These are phyloP conservation scores for Arthroderma sp. DNA, from an alignment of 2,329 filamentous ascomycete genomes.

Conservation along the genomic window DNA sequence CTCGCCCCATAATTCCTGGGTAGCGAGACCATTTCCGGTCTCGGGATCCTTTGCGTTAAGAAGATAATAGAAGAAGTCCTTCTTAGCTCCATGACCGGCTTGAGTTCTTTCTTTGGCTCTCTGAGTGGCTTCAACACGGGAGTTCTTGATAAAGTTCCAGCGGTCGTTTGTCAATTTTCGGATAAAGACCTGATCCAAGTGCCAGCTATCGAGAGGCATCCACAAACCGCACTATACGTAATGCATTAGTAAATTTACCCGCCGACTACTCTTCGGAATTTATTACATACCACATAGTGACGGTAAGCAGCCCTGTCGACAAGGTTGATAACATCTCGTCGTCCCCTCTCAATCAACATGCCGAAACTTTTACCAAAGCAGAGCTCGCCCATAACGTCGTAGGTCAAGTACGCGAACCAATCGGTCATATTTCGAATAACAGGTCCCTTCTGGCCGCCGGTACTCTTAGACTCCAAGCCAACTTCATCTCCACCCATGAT, in stretches of 20 bases:
- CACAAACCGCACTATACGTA: conserved; percentile 12
- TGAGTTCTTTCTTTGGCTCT: conserved; percentile 18
- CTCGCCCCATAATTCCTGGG: conserved; percentile 37
- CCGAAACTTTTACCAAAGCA: conserved; percentile 23
- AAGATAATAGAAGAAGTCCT: conserved; percentile 38
- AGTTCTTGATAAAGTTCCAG: conserved; percentile 11
- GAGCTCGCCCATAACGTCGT: conserved; percentile 26
- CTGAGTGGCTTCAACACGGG: conserved; percentile 30
- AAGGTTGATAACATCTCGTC: conserved; percentile 53
- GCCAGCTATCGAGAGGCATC: conserved; percentile 9
- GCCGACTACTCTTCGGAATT: neutral
- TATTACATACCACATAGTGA: conserved; percentile 30
- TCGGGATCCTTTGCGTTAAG: conserved; percentile 35
- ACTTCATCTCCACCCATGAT: conserved; percentile 9
- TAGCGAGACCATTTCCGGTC: conserved; percentile 31
- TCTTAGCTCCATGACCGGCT: conserved; percentile 23
- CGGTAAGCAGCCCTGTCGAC: conserved; percentile 55
- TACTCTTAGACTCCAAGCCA: conserved; percentile 11
- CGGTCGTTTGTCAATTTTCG: conserved; percentile 12
- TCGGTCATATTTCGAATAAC: conserved; percentile 16
- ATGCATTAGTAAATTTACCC: conserved; percentile 11
- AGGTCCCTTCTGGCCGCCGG: conserved; percentile 5
- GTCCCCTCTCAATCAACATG: conserved; percentile 32
- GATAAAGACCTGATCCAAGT: conserved; percentile 11
- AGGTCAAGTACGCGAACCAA: conserved; percentile 21